Conservation (phyloP, 2,329 filamentous ascomycete species). For the Diplodia scrobiculata region DNA sequence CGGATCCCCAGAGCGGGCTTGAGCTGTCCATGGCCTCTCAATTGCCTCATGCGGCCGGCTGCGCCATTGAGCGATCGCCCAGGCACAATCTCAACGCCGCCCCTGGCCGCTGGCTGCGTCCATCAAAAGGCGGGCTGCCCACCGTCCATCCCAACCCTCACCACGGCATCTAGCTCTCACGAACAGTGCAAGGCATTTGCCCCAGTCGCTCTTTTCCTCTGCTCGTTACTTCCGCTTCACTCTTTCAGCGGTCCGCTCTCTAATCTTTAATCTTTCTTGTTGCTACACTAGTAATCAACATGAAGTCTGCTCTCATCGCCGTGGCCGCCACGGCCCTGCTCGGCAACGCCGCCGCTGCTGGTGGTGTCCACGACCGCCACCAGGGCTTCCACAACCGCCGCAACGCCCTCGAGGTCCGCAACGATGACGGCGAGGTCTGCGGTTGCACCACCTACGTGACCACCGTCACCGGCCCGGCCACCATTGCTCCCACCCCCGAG, state of each 20-base stretch:
- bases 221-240: slow-evolving; percentile 68
- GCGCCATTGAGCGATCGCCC: slow-evolving; percentile 26
- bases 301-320: slow-evolving; percentile 73
- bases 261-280: slow-evolving; percentile 32
- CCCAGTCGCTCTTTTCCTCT: slow-evolving; percentile 30
- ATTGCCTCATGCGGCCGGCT: slow-evolving; percentile 22
- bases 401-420: slow-evolving; percentile 43
- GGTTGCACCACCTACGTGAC: slow-evolving; percentile 74
- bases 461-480: slow-evolving; percentile 68
- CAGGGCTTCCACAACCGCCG: slow-evolving; percentile 59
- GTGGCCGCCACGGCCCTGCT: slow-evolving; percentile 60
- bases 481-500: slow-evolving; percentile 38
- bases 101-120: slow-evolving; percentile 18
- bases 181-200: slow-evolving; percentile 8
- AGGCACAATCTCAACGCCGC: slow-evolving; percentile 20
- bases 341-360: slow-evolving; percentile 56
- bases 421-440: slow-evolving; percentile 55
- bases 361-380: slow-evolving; percentile 66
- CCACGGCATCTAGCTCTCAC: slow-evolving; percentile 18
- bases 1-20: slow-evolving; percentile 19
- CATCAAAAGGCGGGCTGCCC: slow-evolving; percentile 26
- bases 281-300: slow-evolving; percentile 53
- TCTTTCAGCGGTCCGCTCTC: slow-evolving; percentile 82
- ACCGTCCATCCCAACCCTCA: slow-evolving; percentile 3
- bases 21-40: slow-evolving; percentile 6